Evolutionary conservation across 129 eudicot species (phyloP).

Genomic region (Erigeron canadensis): DNA sequence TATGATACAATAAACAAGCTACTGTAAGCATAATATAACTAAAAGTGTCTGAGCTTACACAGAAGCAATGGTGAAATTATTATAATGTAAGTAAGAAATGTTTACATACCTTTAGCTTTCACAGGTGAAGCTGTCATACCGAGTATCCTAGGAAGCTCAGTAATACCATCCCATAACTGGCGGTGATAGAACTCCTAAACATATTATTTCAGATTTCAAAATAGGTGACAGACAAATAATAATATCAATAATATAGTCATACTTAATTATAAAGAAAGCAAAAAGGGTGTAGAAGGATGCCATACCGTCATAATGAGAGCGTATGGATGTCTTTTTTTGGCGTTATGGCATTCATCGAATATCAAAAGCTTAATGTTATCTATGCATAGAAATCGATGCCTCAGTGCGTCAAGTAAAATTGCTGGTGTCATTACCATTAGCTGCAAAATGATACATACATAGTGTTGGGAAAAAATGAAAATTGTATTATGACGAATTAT

Average conservation of each 20-base stretch:
- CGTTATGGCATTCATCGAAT: constrained; percentile 97
- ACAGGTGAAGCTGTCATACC: constrained; percentile 98
- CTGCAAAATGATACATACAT: constrained; percentile 36
- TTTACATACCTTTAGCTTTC: constrained; percentile 68
- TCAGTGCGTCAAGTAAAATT: constrained; percentile 69
- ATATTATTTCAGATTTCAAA: constrained; percentile 20
- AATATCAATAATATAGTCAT: neutral
- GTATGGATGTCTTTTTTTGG: constrained; percentile 71
- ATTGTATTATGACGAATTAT: neutral
- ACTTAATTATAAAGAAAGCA: neutral
- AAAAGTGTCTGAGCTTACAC: neutral
- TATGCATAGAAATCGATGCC: constrained; percentile 57
- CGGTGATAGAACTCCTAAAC: constrained; percentile 78
- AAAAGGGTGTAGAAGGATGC: constrained; percentile 10
- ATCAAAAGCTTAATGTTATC: constrained; percentile 62
- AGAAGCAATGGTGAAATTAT: neutral
- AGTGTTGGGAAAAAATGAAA: neutral
- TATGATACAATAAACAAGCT: constrained; percentile 21
- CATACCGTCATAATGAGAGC: constrained; percentile 82
- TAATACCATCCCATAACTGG: constrained; percentile 17
- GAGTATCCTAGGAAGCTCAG: constrained; percentile 70
- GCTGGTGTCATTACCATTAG: constrained; percentile 87
- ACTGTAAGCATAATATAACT: neutral
- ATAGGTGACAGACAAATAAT: neutral
- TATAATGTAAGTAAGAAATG: neutral